Evolutionary conservation across 169 alveolate species (phyloP), one percentile per base, ranked within the genome.

Genomic region (Pseudocohnilembus persalinus): DNA sequence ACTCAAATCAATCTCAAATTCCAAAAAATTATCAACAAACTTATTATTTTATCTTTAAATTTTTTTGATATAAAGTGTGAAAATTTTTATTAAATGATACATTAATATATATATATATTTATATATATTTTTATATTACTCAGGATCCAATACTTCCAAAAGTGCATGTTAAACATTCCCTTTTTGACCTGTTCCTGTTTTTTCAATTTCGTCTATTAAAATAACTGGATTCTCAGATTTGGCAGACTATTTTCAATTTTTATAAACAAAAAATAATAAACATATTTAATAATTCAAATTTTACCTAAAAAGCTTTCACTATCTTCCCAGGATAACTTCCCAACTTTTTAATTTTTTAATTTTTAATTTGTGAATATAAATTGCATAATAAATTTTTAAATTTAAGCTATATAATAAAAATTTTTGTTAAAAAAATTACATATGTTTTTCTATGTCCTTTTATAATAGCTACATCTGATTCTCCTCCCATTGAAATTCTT

Each of bases 371-470:
- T 11, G 20, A 49, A 49, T 49, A 49, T 49, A 49, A 49, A 11
- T 49, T 11, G 20, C 68, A 49, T n/a, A n/a, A n/a, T n/a, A n/a
- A n/a, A n/a, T n/a, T n/a, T n/a, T n/a, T n/a, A n/a, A n/a, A n/a
- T n/a, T n/a, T n/a, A n/a, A n/a, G n/a, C n/a, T n/a, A n/a, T n/a
- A 49, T 49, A 49, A 49, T 4, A 11, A 4, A 49, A 49, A 49
- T 49, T 11, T 49, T 11, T 49, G 68, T 49, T n/a, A 49, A 11
- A 49, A 49, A 49, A 49, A 20, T 49, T 49, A 94, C 92, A 75
- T 94, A 94, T n/a, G 97, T 94, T 34, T 93, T 87, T 64, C 97
- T 82, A 74, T 91, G 95, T 1, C 97, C 97, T 83, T 94, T 88
- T 15, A 94, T 90, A 80, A 90, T 89, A 27, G 95, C 96, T 68